Base-by-base conservation (phyloP, 345 rosid species). In the Euphorbia peplus region DNA sequence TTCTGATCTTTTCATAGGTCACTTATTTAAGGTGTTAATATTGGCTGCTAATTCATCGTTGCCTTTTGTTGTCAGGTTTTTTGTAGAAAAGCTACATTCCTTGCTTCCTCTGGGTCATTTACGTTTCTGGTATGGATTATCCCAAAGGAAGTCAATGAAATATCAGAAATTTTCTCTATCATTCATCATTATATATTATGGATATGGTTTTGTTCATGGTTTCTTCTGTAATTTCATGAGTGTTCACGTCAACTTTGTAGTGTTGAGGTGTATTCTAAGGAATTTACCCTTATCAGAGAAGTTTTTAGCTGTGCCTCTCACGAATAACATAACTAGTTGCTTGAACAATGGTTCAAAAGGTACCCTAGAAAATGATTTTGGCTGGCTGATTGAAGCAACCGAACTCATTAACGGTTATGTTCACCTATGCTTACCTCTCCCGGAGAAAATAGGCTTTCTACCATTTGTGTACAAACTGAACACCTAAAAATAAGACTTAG, bases 1-100 rank as follows among this genome's bases (percentile, higher is more conserved):
- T 73, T 21, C 60, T 28, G 37, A 60, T 60, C 53, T 70, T 30
- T 11, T 46, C 14, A n/a, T 21, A 24, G 30, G 26, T 44, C 30
- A 52, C 55, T 26, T 50, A 25, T 64, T 66, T 64, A 53, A 39
- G 54, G n/a, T 5, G 24, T 60, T 62, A 7, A 66, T 12, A 57
- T 50, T 71, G 69, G 61, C 47, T 63, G 26, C 11, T 73, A 37
- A 22, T n/a, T 60, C 66, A 69, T 64, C 32, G 16, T 70, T 80
- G 63, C 47, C 73, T 76, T 71, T 68, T 75, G 67, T 65, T 78
- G 64, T 60, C 78, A 95, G 99, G 83, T 84, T 26, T 95, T 95
- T 70, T 91, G 90, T 78, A 83, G 91, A 64, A 90, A 80, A 75
- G 88, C 91, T 64, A 78, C 90, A 4, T 84, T 88, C 81, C 86